Percentiles rank a stretch among this genome's conserved stretches.
Evolutionary conservation across 108 stramenopile genomes (phyloP).

Genomic region (Schizochytrium sp.): DNA sequence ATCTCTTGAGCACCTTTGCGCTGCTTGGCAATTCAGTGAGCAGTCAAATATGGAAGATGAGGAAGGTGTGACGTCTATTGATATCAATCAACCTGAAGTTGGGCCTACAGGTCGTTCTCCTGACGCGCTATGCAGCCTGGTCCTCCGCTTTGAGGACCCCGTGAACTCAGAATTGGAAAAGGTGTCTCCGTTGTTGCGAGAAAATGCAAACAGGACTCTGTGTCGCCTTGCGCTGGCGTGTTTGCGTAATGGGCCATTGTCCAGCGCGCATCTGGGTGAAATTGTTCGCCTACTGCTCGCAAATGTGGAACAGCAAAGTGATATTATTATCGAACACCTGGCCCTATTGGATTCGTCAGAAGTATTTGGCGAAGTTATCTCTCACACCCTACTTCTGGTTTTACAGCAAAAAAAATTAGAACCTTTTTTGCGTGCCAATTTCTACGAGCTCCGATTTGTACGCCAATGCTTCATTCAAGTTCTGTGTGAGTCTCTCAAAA

Average conservation of each 20-base stretch:
- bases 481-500: background rate
- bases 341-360: background rate
- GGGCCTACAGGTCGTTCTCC: background rate
- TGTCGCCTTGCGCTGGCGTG: background rate
- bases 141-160: background rate
- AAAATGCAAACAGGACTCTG: background rate
- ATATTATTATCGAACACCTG: background rate
- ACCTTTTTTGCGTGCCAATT: background rate
- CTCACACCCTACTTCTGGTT: background rate
- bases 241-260: background rate
- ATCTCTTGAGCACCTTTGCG: constrained; percentile 21
- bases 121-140: background rate
- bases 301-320: background rate
- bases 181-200: background rate
- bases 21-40: background rate
- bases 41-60: background rate
- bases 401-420: background rate
- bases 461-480: background rate
- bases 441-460: background rate
- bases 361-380: background rate
- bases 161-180: background rate
- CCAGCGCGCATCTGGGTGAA: background rate
- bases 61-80: background rate
- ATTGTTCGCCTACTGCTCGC: background rate
- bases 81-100: background rate